Conservation (phyloP, 2,329 filamentous ascomycete genomes). For the Claviceps spartinae region DNA sequence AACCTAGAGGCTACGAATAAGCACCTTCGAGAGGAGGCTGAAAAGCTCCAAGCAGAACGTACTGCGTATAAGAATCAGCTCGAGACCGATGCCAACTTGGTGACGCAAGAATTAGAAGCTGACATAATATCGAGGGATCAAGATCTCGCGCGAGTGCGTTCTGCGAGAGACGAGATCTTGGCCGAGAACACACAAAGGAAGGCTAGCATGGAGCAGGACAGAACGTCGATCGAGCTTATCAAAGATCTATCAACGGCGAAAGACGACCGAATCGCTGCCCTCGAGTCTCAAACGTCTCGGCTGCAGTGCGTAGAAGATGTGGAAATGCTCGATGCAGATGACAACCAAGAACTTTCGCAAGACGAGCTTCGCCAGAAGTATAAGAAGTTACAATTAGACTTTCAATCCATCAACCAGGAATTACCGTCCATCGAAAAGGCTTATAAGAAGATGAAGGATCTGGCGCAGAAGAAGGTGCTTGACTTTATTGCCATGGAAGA, state of each 20-base stretch:
- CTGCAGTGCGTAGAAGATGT: conserved; percentile 38
- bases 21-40: conserved; percentile 69
- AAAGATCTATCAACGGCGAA: conserved; percentile 70
- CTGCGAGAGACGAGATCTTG: conserved; percentile 69
- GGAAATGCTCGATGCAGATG: conserved; percentile 28
- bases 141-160: conserved; percentile 74
- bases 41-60: conserved; percentile 73
- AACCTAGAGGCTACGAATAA: conserved; percentile 80
- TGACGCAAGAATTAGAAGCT: conserved; percentile 65
- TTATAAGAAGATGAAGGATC: conserved; percentile 74
- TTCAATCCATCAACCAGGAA: conserved; percentile 73
- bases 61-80: conserved; percentile 69
- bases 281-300: conserved; percentile 74
- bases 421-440: conserved; percentile 79
- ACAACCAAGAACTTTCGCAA: conserved; percentile 43
- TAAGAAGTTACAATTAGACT: conserved; percentile 63
- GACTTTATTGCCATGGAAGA: conserved; percentile 68
- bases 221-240: conserved; percentile 54
- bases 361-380: conserved; percentile 67
- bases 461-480: conserved; percentile 76
- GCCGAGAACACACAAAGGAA: conserved; percentile 73
- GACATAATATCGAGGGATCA: conserved; percentile 70
- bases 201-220: conserved; percentile 63
- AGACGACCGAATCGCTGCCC: conserved; percentile 63
- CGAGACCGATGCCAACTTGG: conserved; percentile 62